Base-by-base conservation (phyloP, 352 stramenopile species). In the Thalassiosira ordinaria region DNA sequence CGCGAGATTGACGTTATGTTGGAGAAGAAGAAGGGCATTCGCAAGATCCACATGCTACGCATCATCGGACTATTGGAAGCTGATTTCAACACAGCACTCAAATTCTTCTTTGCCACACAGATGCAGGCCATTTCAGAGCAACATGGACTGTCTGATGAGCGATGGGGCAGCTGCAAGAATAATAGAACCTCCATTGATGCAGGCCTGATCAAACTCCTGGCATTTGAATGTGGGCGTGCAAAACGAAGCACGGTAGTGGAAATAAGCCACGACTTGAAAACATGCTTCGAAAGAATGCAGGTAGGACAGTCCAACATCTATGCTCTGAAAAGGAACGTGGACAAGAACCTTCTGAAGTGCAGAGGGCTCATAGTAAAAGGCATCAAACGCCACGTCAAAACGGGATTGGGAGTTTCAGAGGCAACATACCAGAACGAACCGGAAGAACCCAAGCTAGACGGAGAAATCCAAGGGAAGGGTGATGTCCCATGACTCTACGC, bases 41-140 rank as follows among this genome's bases (percentile, higher is more conserved):
- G 55, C 0, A 68, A 77, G 9, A 80, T 86, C 13, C 79, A 83
- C 63, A 51, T 46, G 20, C 39, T 86, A 0, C 22, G 73, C 11
- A 74, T 86, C 6, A 86, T 86, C 14, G 60, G 74, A 2, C 18
- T 83, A 14, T 56, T 83, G 22, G 53, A 77, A 51, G 62, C 79
- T 0, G 78, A 82, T 33, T 82, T 74, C 51, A 74, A 66, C 31
- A 55, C 41, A 8, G n/a, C 47, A 1, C 26, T 81, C 2, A 73
- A 33, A 20, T 33, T 65, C 7, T 60, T 62, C 26, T 57, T 55
- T 20, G 29, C n/a, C n/a, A 66, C 9, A 46, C 60, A 60, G 52
- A 46, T 18, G 31, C 2, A 51, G 20, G 35, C 1, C 20, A 65
- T 52, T 22, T 41, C 31, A n/a, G 78, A 64, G 31, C 57, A 26